Evolutionary conservation across 225 moss, liverwort and hornwort genomes (phyloP), one percentile per base, ranked within the genome.

Genomic region (Ulota crispa): DNA sequence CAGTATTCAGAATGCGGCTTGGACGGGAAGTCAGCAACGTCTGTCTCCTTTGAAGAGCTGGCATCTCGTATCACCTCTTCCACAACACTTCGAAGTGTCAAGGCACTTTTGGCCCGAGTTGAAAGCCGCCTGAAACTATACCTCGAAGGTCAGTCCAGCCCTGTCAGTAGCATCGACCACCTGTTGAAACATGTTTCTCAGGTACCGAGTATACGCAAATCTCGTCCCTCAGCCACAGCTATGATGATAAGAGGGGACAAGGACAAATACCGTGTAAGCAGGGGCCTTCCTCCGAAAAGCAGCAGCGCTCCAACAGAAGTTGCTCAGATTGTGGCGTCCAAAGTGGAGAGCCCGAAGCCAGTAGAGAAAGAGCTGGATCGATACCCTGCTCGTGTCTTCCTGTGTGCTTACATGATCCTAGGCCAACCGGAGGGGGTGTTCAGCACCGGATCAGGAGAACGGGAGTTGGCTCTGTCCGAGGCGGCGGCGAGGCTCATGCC

Each of bases 21-120:
- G 76, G 93, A 91, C 69, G 92, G 88, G 55, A 93, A 91, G 30
- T 87, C 92, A 53, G 92, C 93, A 24, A 87, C 88, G 30, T 90
- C 94, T 1, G 81, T 99, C 10, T 91, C 93, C 13, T 99, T 99
- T 32, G 99, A 96, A 85, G 89, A 97, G 82, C 79, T 99, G 71
- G 99, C 99, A 76, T 87, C 96, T 66, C 89, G 99, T 53, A 99
- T 99, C 55, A 99, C 99, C 56, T 93, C 96, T 60, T 76, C 93
- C n/a, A 81, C 92, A 55, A 99, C 99, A 45, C 93, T 99, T 39
- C 94, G 94, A 24, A 90, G 78, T 66, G 96, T 99, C 41, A 99
- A 91, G 82, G 87, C 94, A 9, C 85, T 99, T 37, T 86, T 99
- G 75, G 89, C 93, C 16, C 90, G 99, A 4, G 86, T 99, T 47